Base-by-base conservation (phyloP, 306 rosid genomes). In the Prosopis cineraria region DNA sequence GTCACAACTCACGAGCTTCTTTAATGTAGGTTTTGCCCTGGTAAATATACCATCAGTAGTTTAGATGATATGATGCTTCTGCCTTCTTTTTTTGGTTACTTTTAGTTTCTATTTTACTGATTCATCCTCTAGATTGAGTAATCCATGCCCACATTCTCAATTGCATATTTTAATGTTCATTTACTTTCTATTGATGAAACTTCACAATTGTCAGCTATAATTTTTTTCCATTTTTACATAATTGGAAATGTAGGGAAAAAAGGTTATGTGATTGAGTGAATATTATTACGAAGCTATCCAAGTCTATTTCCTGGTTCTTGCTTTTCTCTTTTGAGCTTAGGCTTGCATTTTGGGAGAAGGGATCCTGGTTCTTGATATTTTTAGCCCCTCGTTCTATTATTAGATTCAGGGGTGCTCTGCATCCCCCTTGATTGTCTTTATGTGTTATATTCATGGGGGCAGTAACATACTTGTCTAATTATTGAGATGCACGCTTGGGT, bases 401-500 rank as follows among this genome's bases (percentile, higher is more conserved):
- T 39, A 19, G n/a, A n/a, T n/a, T n/a, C n/a, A 11, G 5, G 34
- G 30, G 37, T 43, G 67, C 72, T 62, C 17, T 34, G 19, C 34
- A 19, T 65, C 63, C 43, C 68, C 56, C 48, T 36, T 19, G 29
- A 25, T 34, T 80, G 75, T 44, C 36, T 39, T 25, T 76, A 8
- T 45, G 24, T 31, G 25, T 68, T 53, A 39, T 37, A 37, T 47
- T 56, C 40, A 66, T 72, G 71, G 50, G 78, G 76, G 69, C 67
- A 17, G 48, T 43, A 34, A 30, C 62, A 17, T 69, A 22, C 10
- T 55, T 62, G 25, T 27, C 44, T 85, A 41, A 67, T 64, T 33
- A 69, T 64, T 69, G 81, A 80, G 14, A 69, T 80, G 66, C 72
- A 37, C 74, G 19, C 45, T 72, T 88, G 87, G 84, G 48, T 81